phyloP scores from a whole-genome alignment of 2,329 filamentous ascomycete species.

The Aspergillus ustus region DNA sequence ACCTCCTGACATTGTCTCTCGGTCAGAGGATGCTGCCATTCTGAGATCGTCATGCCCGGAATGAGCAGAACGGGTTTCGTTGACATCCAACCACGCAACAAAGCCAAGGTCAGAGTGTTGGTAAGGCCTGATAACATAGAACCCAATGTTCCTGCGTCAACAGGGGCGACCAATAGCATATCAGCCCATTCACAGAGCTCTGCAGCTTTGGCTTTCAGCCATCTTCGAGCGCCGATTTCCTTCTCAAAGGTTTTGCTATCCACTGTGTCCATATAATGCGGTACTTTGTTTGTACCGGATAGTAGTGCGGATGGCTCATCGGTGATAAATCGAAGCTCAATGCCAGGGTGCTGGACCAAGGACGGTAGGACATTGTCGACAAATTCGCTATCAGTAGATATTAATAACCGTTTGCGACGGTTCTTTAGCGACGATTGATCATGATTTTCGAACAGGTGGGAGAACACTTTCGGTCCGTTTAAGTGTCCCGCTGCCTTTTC shows the following conservation, averaged over 20 bases:
- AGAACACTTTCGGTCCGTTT: conserved; percentile 1
- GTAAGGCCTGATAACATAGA: conserved; percentile 87
- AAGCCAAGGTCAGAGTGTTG: conserved; percentile 78
- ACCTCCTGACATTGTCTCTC: conserved; percentile 86
- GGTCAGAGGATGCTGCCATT: conserved; percentile 90
- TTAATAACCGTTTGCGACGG: conserved; percentile 27
- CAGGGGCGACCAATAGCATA: conserved; percentile 79
- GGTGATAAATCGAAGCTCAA: conserved; percentile 49
- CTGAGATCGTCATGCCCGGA: conserved; percentile 84
- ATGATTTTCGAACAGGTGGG: conserved; percentile 6
- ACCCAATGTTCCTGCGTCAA: conserved; percentile 81
- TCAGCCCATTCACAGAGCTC: conserved; percentile 87
- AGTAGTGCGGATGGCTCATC: conserved; percentile 43
- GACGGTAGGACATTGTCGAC: conserved; percentile 44
- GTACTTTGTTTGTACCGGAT: conserved; percentile 43
- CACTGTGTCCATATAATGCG: conserved; percentile 47
- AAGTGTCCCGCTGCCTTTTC: conserved; percentile 23
- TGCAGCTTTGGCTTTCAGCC: conserved; percentile 48
- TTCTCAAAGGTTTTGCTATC: conserved; percentile 45
- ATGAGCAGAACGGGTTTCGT: conserved; percentile 84
- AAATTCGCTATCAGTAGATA: conserved; percentile 44
- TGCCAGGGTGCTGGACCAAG: conserved; percentile 42
- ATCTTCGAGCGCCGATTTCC: conserved; percentile 42
- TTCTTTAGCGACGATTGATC: conserved; percentile 1
- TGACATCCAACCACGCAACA: conserved; percentile 83